These are phyloP conservation scores for Sedum album DNA, from an alignment of 164 flowering plant species.

Conservation along the genomic window DNA sequence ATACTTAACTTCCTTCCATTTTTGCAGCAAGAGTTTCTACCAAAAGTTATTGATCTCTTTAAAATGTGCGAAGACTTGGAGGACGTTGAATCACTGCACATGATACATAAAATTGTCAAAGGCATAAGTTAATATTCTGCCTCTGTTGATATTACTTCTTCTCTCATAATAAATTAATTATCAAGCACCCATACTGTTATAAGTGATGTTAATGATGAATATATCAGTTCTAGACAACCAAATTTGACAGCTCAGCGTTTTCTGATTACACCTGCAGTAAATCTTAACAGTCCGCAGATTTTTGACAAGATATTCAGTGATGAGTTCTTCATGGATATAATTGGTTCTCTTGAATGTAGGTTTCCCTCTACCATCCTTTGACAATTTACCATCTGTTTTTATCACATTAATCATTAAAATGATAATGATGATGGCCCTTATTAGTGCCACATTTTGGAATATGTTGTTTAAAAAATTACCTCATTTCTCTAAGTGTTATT, in stretches of 20 bases:
- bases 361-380: slow-evolving; percentile 15
- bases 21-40: slow-evolving; percentile 77
- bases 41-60: slow-evolving; percentile 72
- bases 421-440: neutral
- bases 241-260: neutral
- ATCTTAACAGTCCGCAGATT: slow-evolving; percentile 73
- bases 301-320: slow-evolving; percentile 89
- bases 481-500: neutral
- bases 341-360: slow-evolving; percentile 92
- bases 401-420: neutral
- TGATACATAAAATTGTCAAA: slow-evolving; percentile 67
- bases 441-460: neutral
- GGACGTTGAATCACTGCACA: slow-evolving; percentile 67
- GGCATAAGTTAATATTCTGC: slow-evolving; percentile 70
- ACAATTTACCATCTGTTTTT: neutral
- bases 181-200: neutral
- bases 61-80: slow-evolving; percentile 83
- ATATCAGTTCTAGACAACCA: too few species aligned
- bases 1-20: neutral
- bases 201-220: neutral
- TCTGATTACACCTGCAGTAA: slow-evolving; percentile 46
- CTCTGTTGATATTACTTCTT: neutral
- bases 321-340: slow-evolving; percentile 84
- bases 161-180: neutral
- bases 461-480: neutral